These are phyloP conservation scores for Rhynchosporium secalis DNA, from an alignment of 2,329 filamentous ascomycete species.

Conservation along the genomic window DNA sequence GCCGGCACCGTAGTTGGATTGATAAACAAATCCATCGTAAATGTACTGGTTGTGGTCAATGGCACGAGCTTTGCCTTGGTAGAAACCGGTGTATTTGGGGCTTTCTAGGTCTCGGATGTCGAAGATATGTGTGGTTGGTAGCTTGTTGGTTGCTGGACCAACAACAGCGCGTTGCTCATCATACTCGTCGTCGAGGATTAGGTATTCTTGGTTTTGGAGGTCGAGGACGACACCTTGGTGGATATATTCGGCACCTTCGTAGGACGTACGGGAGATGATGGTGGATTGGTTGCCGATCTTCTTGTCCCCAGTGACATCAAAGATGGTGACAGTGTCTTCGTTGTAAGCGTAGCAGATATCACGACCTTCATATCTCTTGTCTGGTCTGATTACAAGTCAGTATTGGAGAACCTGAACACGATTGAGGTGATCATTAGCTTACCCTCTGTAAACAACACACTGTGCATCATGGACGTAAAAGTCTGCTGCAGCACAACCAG, in stretches of 20 bases:
- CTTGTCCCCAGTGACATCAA: conserved; percentile 44
- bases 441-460: conserved; percentile 28
- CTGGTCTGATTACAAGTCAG: conserved; percentile 13
- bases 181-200: conserved; percentile 19
- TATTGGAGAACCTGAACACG: neutral
- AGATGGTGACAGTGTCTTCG: conserved; percentile 44
- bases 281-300: conserved; percentile 38
- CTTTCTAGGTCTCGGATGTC: conserved; percentile 45
- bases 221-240: conserved; percentile 47
- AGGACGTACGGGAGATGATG: conserved; percentile 49
- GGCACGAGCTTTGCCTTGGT: conserved; percentile 42
- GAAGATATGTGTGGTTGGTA: conserved; percentile 53
- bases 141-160: conserved; percentile 45
- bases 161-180: conserved; percentile 47
- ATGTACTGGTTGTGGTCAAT: conserved; percentile 51
- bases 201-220: conserved; percentile 17
- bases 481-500: conserved; percentile 50
- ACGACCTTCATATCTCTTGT: conserved; percentile 23
- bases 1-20: conserved; percentile 53
- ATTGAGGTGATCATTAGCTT: neutral
- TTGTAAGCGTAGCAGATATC: conserved; percentile 27
- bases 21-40: conserved; percentile 45
- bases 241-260: conserved; percentile 52
- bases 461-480: conserved; percentile 49
- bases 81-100: conserved; percentile 47